Base-by-base conservation (phyloP, 805 yeast species). In the Maudiozyma serrabonitensis region DNA sequence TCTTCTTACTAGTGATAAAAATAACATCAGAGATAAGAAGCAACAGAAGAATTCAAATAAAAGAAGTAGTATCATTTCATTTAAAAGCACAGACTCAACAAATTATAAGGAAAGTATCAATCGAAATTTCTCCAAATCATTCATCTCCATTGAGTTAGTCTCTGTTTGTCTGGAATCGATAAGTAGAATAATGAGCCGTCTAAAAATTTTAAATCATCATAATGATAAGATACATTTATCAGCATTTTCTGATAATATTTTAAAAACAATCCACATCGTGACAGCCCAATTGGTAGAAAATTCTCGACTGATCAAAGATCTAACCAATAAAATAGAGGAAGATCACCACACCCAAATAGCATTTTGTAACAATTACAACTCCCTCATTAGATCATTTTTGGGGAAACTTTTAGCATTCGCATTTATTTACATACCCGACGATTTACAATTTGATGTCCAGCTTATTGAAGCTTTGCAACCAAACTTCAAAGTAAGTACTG, bases 161-260 rank as follows among this genome's bases (percentile, higher is more conserved):
- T 61, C 69, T 2, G 66, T 67, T 6, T 52, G 60, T 5, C 45
- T 69, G 37, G 72, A 69, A 46, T 60, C 66, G 41, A 54, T 69
- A 13, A 64, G 69, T 46, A 58, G 68, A 45, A 52, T 69, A 16
- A 53, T 64, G 49, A 52, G 68, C 2, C 51, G 54, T 15, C 43
- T 54, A 31, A 6, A 25, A 15, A 26, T 41, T 7, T 23, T 9
- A 12, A n/a, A n/a, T 6, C 15, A 41, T 40, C 11, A 41, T 39
- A 32, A 41, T 23, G n/a, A 44, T n/a, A 31, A 34, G 37, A 41
- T 46, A 32, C 59, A 61, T 25, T 43, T 56, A 26, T 59, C 60
- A 40, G 51, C 53, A 8, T 62, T 55, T 46, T 57, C 63, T 2
- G 57, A 61, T 41, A 58, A 62, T 47, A 46, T 65, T 9, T 46